Evolutionary conservation across 306 rosid species (phyloP).

Genomic region (Cicer judaicum): DNA sequence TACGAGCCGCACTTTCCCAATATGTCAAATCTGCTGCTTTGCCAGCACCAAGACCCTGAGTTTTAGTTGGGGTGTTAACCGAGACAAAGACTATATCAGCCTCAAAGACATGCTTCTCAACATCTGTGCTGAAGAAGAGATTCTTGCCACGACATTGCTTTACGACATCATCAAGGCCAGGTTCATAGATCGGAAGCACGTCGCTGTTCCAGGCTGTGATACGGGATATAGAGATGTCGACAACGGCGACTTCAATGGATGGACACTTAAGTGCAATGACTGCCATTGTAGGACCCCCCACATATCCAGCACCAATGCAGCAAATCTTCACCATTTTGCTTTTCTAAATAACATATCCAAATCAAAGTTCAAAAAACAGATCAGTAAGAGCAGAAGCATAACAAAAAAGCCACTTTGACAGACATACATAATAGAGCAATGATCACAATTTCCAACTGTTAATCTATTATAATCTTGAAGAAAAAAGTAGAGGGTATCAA

Average conservation of each 20-base stretch:
- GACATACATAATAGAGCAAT: not conserved
- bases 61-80: slow-evolving; percentile 97
- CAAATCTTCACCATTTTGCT: slow-evolving; percentile 97
- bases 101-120: slow-evolving; percentile 81
- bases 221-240: slow-evolving; percentile 79
- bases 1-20: slow-evolving; percentile 99
- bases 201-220: slow-evolving; percentile 97
- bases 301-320: slow-evolving; percentile 99
- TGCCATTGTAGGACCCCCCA: slow-evolving; percentile 99
- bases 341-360: slow-evolving; percentile 54
- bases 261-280: slow-evolving; percentile 97
- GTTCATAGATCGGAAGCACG: slow-evolving; percentile 94
- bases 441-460: not conserved
- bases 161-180: slow-evolving; percentile 91
- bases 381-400: slow-evolving; percentile 37
- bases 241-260: slow-evolving; percentile 81
- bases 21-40: slow-evolving; percentile 98
- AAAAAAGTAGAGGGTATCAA: not conserved
- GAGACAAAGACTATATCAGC: slow-evolving; percentile 98
- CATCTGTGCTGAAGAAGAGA: slow-evolving; percentile 98
- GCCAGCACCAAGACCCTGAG: slow-evolving; percentile 97
- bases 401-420: not conserved
- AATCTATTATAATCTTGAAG: slow-evolving; percentile 16
- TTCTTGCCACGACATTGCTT: slow-evolving; percentile 95
- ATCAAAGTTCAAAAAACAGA: slow-evolving; percentile 39